Evolutionary conservation across 352 stramenopile species (phyloP), one percentile per base, ranked within the genome.

Genomic region (Saprolegnia parasitica): DNA sequence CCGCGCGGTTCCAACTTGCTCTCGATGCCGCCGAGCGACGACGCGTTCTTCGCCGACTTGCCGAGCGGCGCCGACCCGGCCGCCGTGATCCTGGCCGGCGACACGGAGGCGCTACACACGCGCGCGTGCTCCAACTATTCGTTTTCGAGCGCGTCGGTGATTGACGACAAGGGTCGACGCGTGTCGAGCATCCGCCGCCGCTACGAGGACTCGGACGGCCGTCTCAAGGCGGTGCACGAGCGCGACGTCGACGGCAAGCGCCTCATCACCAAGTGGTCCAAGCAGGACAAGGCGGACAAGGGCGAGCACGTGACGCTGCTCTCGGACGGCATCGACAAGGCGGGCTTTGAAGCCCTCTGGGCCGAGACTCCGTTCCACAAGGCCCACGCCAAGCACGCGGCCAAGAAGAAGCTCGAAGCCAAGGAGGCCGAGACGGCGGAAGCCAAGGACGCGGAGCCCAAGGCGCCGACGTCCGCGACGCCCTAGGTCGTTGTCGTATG

Each of bases 31-130:
- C 77, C 62, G 39, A 75, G 61, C n/a, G 52, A 73, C n/a, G 86
- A 93, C 35, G 86, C 92, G 21, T 95, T 95, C 72, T 95, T 95
- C 74, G 80, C 79, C 68, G 86, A 93, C 65, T 71, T 95, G 32
- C 81, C 84, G 1, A 73, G 81, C 37, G 65, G 76, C 23, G 70
- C 71, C 9, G 60, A 76, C 35, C 57, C 54, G 6, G 40, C 39
- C 9, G 40, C 74, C 5, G 56, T 63, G 11, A 39, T 40, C n/a
- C 71, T 68, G 15, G 72, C 87, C 66, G 46, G 71, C 0, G 73
- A 81, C 35, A 72, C 72, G 16, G 50, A 81, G n/a, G 73, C 29
- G 4, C 71, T 79, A 50, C 58, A 46, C 21, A 73, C 47, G 9
- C 81, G 74, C 18, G 72, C 79, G 24, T 93, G 88, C 71, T 90